Conservation (phyloP, 345 rosid species). For the Psidium guajava region DNA sequence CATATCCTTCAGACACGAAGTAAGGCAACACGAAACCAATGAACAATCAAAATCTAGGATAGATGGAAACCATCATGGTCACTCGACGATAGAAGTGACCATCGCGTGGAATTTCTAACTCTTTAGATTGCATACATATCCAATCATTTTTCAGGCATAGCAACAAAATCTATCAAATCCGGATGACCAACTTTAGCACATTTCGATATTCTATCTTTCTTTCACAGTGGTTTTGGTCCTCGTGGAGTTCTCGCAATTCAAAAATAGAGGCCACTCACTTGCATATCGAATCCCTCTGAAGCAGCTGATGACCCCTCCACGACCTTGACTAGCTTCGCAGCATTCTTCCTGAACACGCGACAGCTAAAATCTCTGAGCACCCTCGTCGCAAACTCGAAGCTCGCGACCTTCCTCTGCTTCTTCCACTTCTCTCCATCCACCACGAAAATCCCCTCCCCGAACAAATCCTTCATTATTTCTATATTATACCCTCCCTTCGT, state of each 20-base stretch:
- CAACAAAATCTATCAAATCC: background rate
- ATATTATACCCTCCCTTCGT: slow-evolving; percentile 28
- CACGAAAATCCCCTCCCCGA: slow-evolving; percentile 62
- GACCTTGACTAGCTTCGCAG: slow-evolving; percentile 28
- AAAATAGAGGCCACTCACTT: slow-evolving; percentile 22
- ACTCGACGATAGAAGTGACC: no score
- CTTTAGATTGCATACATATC: background rate
- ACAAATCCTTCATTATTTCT: slow-evolving; percentile 23
- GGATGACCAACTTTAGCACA: background rate
- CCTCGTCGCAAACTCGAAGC: slow-evolving; percentile 62
- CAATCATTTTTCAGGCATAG: background rate
- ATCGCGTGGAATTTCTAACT: background rate
- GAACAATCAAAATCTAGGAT: background rate
- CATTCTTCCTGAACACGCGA: slow-evolving; percentile 47
- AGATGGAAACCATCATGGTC: no score
- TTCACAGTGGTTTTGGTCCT: background rate
- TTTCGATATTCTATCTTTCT: background rate
- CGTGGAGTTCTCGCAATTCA: background rate
- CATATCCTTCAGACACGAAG: slow-evolving; percentile 23
- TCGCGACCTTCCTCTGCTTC: slow-evolving; percentile 75
- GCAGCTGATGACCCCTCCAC: slow-evolving; percentile 14
- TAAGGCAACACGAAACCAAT: background rate
- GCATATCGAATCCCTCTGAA: slow-evolving; percentile 43
- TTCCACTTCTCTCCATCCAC: slow-evolving; percentile 77
- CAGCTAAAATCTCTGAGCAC: slow-evolving; percentile 68